Base-by-base conservation (phyloP, 257 asterid species). In the Lycium barbarum region DNA sequence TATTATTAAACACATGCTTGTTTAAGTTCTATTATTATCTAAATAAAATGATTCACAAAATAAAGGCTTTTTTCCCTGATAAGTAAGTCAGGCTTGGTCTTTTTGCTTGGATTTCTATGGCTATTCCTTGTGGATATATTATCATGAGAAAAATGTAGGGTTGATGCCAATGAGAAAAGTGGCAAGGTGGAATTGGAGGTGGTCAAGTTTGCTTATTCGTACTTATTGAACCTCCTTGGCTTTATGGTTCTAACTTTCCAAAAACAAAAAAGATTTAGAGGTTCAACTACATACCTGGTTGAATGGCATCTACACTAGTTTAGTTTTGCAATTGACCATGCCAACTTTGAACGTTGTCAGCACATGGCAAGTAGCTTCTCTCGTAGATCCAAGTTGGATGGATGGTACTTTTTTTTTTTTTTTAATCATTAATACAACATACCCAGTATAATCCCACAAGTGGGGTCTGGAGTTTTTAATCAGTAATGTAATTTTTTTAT, bases 291-390 rank as follows among this genome's bases (percentile, higher is more conserved):
- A 49, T 53, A 78, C 22, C 9, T 76, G 65, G 63, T 18, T 35
- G 63, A 76, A 51, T 51, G 22, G 20, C 40, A 54, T 49, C 6
- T 74, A 74, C 40, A 20, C 38, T 59, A 10, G 2, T 9, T 22
- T 74, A 22, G 36, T 74, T 74, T 49, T 74, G 61, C 81, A 74
- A 22, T 74, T 74, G 81, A 74, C 81, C 81, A 74, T 49, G 22
- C 22, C 22, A 53, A 74, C 81, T 74, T 22, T 74, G 81, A 49
- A 53, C 43, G 59, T 53, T 53, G 82, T 54, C 49, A 76, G 7
- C 81, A 10, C 14, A 7, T 45, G 82, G 15, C 7, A 51, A 76
- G n/a, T 22, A 76, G 72, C 45, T 33, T 17, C 8, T 63, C 72
- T 65, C 4, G 45, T 51, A 76, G 47, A 51, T 76, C 63, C 6